These are phyloP conservation scores for Calonectria crousiana DNA, from an alignment of 2,329 filamentous ascomycete species.

Conservation along the genomic window DNA sequence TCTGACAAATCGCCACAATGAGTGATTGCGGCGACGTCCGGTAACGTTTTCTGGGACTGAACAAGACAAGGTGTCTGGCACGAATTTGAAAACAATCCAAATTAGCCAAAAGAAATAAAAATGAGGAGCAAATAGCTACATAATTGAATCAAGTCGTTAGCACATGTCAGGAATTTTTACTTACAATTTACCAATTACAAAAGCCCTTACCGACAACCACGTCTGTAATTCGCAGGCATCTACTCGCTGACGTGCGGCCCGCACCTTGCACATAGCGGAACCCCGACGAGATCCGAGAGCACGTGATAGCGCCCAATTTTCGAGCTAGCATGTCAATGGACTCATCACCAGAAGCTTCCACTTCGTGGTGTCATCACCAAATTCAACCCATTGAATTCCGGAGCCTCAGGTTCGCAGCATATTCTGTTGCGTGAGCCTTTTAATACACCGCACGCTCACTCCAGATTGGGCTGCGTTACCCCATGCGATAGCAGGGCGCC, in stretches of 20 bases:
- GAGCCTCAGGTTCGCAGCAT: conserved; percentile 32
- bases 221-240: conserved; percentile 29
- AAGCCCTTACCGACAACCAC: background rate
- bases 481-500: conserved; percentile 49
- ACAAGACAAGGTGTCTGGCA: background rate
- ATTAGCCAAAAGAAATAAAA: background rate
- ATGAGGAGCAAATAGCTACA: background rate
- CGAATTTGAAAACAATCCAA: background rate
- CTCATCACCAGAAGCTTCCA: conserved; percentile 45
- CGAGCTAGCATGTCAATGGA: conserved; percentile 42
- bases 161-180: background rate
- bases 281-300: conserved; percentile 33
- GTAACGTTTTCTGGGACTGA: background rate
- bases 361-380: conserved; percentile 47
- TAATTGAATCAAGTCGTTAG: background rate
- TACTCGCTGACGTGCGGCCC: conserved; percentile 30
- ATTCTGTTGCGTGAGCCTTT: conserved; percentile 23
- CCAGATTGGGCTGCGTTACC: conserved; percentile 40
- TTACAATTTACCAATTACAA: background rate
- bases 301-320: conserved; percentile 50
- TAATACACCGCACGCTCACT: conserved; percentile 17
- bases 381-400: conserved; percentile 36
- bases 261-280: conserved; percentile 24
- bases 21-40: conserved; percentile 5
- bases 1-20: background rate